Evolutionary conservation across 352 stramenopile genomes (phyloP), one percentile per base, ranked within the genome.

Genomic region (Pythium sp.): DNA sequence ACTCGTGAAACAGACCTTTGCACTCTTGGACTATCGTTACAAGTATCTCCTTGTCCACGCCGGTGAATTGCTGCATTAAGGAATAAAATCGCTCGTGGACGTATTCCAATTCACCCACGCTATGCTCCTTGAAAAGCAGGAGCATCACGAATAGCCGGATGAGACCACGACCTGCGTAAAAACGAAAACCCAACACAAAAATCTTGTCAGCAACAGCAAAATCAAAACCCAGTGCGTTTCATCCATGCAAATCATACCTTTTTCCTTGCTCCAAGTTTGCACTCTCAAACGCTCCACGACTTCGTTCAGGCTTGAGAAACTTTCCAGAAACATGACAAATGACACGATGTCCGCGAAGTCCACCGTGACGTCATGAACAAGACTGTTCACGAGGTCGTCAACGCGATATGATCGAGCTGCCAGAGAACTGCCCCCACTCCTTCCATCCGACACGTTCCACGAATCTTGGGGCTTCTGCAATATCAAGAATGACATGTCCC

Each of bases 291-390:
- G 74, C 59, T 86, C 76, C 28, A 90, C 58, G 46, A 94, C 72
- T 68, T 87, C 76, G 28, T 87, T 83, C 26, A 92, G 41, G 58
- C 71, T 89, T 55, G 84, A 81, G 62, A 92, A 92, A 22, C 69
- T 84, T 34, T 91, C 84, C 22, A 92, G 43, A 58, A 91, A 92
- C 54, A 94, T 62, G 26, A 89, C 75, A 54, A 94, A 94, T 2
- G 84, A 71, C 47, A 91, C 69, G 1, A 91, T 62, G 38, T 94
- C 86, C 5, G 82, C 78, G 14, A 91, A 79, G 55, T 89, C 71
- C 38, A 87, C 70, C 64, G 81, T 72, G 53, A 72, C 64, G 24
- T 76, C 71, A 43, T 71, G 57, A 28, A 81, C 61, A 6, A 91
- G 58, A 14, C 62, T 66, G 36, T 65, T 67, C 63, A 78, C 75